Percentiles rank a stretch among this genome's conserved stretches.
These are phyloP conservation scores for Betula pendula DNA, from an alignment of 306 rosid species.

Conservation along the genomic window DNA sequence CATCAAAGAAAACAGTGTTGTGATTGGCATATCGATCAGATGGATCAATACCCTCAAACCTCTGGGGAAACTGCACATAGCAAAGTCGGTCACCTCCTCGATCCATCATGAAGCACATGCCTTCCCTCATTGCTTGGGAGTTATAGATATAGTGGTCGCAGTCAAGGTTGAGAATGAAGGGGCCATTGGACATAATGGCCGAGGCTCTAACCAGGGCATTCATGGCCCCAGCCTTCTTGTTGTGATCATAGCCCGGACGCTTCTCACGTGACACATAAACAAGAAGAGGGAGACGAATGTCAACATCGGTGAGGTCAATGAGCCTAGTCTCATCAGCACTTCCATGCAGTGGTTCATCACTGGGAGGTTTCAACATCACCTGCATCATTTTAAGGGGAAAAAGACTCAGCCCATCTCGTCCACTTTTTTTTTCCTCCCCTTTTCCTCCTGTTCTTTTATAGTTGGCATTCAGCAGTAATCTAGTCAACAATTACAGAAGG, in stretches of 20 bases:
- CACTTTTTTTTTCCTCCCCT: neutral
- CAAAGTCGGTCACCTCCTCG: constrained; percentile 97
- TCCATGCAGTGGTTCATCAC: constrained; percentile 89
- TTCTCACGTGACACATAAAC: constrained; percentile 96
- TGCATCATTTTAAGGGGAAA: constrained; percentile 37
- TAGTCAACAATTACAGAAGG: neutral
- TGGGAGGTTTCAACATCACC: constrained; percentile 99
- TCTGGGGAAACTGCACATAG: constrained; percentile 96
- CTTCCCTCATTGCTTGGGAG: constrained; percentile 94
- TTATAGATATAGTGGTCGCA: constrained; percentile 90
- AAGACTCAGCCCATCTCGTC: constrained; percentile 20
- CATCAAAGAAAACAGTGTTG: constrained; percentile 94
- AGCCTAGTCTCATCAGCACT: constrained; percentile 59
- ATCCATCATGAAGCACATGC: constrained; percentile 99
- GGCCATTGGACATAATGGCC: constrained; percentile 92
- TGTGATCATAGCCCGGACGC: constrained; percentile 96
- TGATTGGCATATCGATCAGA: constrained; percentile 97
- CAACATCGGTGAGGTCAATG: constrained; percentile 69
- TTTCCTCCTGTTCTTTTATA: neutral
- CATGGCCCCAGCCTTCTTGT: constrained; percentile 97
- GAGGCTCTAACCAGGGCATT: constrained; percentile 93
- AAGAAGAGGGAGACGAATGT: constrained; percentile 90
- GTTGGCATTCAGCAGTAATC: neutral
- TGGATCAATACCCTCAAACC: constrained; percentile 97
- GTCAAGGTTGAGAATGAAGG: constrained; percentile 90